Conservation (phyloP, 2,329 filamentous ascomycete genomes). For the Phyllosticta paracitricarpa region DNA sequence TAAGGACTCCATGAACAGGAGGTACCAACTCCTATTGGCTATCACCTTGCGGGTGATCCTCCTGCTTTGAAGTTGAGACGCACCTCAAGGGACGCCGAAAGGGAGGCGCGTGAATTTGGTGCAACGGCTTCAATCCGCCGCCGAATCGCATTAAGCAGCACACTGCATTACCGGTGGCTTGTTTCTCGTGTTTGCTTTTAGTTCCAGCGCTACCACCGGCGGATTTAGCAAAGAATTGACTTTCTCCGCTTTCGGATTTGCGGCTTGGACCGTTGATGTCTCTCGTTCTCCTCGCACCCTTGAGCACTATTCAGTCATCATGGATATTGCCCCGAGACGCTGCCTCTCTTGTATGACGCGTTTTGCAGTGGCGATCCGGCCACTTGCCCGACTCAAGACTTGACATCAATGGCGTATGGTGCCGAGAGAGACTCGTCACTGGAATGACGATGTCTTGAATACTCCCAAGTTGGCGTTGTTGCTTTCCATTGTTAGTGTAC, state of each 20-base stretch:
- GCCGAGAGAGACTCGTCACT: neutral
- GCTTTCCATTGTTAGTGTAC: neutral
- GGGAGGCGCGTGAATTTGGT: neutral
- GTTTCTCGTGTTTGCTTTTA: neutral
- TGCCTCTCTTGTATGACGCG: neutral
- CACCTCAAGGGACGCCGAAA: neutral
- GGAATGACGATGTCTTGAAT: neutral
- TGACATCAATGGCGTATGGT: neutral
- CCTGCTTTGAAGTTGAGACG: neutral
- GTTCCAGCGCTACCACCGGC: neutral
- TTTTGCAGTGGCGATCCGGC: neutral
- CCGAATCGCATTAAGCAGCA: neutral
- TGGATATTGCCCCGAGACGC: neutral
- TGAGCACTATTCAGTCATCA: neutral
- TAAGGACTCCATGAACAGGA: neutral
- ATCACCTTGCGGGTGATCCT: neutral
- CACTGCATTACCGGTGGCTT: neutral
- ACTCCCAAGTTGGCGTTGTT: neutral
- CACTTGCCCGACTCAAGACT: neutral
- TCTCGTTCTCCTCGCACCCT: neutral
- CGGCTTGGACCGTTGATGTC: neutral
- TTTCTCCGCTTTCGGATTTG: neutral
- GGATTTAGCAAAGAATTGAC: neutral
- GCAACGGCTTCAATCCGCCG: neutral
- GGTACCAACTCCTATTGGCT: neutral